Conservation (phyloP, 306 rosid species). For the Pyrus bretschneideri region DNA sequence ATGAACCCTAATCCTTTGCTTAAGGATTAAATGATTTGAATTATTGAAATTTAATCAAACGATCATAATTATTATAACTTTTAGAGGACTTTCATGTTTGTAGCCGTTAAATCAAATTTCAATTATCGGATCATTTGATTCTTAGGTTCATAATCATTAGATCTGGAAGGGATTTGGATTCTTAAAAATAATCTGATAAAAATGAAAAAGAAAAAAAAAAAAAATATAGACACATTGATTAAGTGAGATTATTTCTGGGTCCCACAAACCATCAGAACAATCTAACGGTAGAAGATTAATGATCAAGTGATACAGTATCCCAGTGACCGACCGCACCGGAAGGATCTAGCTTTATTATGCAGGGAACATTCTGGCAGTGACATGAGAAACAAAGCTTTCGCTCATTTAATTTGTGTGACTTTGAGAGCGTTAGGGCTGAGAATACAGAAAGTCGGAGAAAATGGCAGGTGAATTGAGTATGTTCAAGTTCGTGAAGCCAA, state of each 20-base stretch:
- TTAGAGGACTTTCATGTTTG: too few relatives aligned
- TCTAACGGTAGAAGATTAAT: background rate
- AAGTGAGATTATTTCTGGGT: background rate
- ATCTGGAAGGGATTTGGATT: too few relatives aligned
- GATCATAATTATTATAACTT: too few relatives aligned
- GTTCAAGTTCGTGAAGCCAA: conserved; percentile 28
- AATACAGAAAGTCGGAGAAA: background rate
- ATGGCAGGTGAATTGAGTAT: conserved; percentile 44
- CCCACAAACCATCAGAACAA: background rate
- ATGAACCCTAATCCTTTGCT: too few relatives aligned
- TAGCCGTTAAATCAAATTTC: too few relatives aligned
- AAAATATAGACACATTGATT: background rate
- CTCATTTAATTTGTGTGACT: background rate
- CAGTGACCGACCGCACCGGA: background rate
- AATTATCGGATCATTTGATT: too few relatives aligned
- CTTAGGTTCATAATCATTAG: too few relatives aligned
- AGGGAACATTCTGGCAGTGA: background rate
- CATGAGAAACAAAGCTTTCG: conserved; percentile 3
- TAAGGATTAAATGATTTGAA: too few relatives aligned
- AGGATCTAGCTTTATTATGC: background rate
- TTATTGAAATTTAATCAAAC: too few relatives aligned
- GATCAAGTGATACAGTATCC: background rate
- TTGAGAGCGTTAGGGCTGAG: conserved; percentile 25
- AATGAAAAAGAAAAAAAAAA: background rate
- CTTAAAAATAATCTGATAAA: too few relatives aligned